Evolutionary conservation across 129 eudicot species (phyloP).

Genomic region (Artemisia tridentata): DNA sequence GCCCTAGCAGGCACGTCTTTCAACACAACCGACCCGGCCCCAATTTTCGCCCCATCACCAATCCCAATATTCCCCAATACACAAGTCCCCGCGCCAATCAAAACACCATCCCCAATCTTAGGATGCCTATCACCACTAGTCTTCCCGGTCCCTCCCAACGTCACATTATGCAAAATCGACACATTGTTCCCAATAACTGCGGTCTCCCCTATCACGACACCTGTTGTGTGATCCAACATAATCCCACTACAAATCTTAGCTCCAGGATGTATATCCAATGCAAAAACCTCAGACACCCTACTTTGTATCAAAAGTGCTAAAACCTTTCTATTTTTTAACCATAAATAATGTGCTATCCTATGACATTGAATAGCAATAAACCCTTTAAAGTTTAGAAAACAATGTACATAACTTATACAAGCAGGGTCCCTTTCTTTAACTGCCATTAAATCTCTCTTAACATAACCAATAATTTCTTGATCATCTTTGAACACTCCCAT

Average conservation of each 20-base stretch:
- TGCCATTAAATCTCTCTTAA: conserved; percentile 64
- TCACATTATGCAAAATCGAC: conserved; percentile 87
- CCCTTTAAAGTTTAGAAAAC: conserved; percentile 84
- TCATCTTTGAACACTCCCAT: conserved; percentile 50
- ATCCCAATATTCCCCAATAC: conserved; percentile 79
- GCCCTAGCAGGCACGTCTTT: conserved; percentile 82
- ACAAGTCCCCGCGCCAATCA: conserved; percentile 97
- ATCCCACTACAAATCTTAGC: conserved; percentile 82
- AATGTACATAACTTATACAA: conserved; percentile 82
- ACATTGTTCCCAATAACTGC: conserved; percentile 87
- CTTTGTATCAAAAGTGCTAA: conserved; percentile 74
- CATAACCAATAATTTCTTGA: conserved; percentile 47
- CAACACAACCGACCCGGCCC: conserved; percentile 90
- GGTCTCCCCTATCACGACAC: conserved; percentile 88
- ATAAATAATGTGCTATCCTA: conserved; percentile 66
- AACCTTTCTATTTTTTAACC: conserved; percentile 60
- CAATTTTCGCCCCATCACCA: conserved; percentile 87
- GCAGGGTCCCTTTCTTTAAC: conserved; percentile 97
- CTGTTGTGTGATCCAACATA: conserved; percentile 89
- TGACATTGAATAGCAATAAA: conserved; percentile 85
- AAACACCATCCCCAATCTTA: conserved; percentile 86
- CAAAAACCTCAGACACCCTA: conserved; percentile 88
- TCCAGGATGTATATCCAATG: conserved; percentile 89
- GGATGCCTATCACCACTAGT: conserved; percentile 88
- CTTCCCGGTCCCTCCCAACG: conserved; percentile 93